phyloP scores from a whole-genome alignment of 2,329 filamentous ascomycete species.

The Talaromyces sp. region DNA sequence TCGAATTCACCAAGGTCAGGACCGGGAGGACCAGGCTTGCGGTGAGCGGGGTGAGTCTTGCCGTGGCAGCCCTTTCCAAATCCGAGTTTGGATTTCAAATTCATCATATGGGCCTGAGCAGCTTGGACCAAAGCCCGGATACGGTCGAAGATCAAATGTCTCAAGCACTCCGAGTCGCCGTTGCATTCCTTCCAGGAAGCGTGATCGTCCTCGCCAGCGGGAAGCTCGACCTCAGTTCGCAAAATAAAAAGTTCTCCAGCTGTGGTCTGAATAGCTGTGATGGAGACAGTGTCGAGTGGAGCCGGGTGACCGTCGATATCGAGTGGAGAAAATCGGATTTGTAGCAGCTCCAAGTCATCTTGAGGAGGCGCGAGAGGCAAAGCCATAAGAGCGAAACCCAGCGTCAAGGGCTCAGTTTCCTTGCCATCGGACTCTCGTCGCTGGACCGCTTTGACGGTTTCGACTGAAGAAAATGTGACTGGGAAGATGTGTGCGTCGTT shows the following conservation, averaged over 20 bases:
- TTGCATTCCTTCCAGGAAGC: conserved; percentile 41
- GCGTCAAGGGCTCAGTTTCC: conserved; percentile 31
- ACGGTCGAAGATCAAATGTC: conserved; percentile 35
- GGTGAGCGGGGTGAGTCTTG: conserved; percentile 15
- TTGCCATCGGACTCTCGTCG: conserved; percentile 32
- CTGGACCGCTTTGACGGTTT: conserved; percentile 30
- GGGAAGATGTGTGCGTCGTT: conserved; percentile 40
- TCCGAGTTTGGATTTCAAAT: conserved; percentile 25
- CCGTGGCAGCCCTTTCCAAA: conserved; percentile 31
- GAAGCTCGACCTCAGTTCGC: conserved; percentile 34
- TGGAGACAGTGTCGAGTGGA: conserved; percentile 40
- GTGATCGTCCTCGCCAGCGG: conserved; percentile 26
- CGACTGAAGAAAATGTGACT: conserved; percentile 23
- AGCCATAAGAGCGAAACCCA: conserved; percentile 42
- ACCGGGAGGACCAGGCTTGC: neutral
- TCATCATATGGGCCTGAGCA: conserved; percentile 34
- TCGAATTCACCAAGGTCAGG: neutral
- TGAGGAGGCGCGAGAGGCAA: conserved; percentile 27
- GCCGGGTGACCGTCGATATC: conserved; percentile 40
- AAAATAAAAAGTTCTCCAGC: conserved; percentile 35
- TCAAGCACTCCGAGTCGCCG: conserved; percentile 36
- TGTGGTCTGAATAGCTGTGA: conserved; percentile 35
- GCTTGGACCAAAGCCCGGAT: conserved; percentile 35
- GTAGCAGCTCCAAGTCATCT: conserved; percentile 31
- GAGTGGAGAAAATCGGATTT: conserved; percentile 43